A percentile compares a stretch with the other conserved stretches of the same genome.
phyloP scores from a whole-genome alignment of 2,329 filamentous ascomycete genomes.

The Cylindrodendrum hubeiense region DNA sequence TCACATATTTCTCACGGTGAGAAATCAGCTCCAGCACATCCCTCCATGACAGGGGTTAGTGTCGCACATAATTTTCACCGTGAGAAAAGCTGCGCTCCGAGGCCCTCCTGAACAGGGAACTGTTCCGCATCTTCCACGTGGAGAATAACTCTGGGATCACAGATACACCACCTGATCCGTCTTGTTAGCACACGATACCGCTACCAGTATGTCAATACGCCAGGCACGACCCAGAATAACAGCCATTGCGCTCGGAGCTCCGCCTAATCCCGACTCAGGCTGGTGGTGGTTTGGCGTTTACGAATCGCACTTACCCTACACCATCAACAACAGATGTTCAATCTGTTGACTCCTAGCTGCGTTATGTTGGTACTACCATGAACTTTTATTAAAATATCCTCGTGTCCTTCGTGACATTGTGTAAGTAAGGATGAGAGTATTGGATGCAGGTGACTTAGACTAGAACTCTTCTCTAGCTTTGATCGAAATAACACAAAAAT shows the following conservation, averaged over 20 bases:
- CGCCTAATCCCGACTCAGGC: not conserved
- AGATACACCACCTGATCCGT: not conserved
- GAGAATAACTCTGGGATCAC: not conserved
- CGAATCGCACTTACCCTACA: no score
- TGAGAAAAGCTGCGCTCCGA: not conserved
- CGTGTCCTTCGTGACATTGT: no score
- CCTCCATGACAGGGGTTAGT: not conserved
- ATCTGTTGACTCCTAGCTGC: no score
- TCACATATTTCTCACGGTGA: not conserved
- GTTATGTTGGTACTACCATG: no score
- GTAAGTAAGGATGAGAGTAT: no score
- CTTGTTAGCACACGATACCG: not conserved
- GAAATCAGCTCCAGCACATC: not conserved
- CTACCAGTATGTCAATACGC: not conserved
- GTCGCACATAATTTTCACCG: not conserved
- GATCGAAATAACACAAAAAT: no score
- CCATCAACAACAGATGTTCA: no score
- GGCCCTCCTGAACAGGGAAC: not conserved
- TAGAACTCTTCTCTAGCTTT: no score
- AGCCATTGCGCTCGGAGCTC: not conserved
- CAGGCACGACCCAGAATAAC: not conserved
- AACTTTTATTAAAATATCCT: no score
- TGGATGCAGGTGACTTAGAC: no score
- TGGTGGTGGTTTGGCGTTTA: not conserved
- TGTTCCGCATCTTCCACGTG: not conserved